phyloP scores from a whole-genome alignment of 352 stramenopile species.

The Globisporangium parvum region DNA sequence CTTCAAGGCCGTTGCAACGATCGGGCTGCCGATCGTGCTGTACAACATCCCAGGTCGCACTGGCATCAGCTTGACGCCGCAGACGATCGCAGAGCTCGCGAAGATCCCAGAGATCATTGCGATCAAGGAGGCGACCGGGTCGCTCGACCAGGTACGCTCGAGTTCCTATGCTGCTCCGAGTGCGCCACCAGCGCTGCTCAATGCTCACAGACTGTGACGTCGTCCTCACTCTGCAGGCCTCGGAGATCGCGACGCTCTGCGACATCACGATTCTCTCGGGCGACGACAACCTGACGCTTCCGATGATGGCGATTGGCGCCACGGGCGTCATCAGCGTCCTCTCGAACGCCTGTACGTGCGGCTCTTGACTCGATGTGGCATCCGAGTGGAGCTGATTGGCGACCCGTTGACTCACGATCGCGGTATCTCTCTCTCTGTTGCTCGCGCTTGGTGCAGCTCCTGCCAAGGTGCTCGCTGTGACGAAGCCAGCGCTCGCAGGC shows the following conservation, averaged over 20 bases:
- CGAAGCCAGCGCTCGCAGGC: constrained; percentile 64
- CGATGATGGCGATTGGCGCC: constrained; percentile 85
- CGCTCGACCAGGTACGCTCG: constrained; percentile 61
- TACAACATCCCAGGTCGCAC: constrained; percentile 98
- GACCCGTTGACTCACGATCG: background rate
- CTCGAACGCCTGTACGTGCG: constrained; percentile 78
- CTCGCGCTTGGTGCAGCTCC: constrained; percentile 36
- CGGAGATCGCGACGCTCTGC: constrained; percentile 84
- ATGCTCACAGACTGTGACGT: background rate
- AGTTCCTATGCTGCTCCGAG: background rate
- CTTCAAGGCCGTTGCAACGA: constrained; percentile 86
- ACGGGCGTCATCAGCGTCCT: constrained; percentile 90
- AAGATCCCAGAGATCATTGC: constrained; percentile 95
- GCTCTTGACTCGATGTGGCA: background rate
- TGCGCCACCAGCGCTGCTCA: background rate
- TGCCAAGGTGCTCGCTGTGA: constrained; percentile 81
- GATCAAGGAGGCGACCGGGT: constrained; percentile 97
- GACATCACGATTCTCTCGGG: constrained; percentile 90
- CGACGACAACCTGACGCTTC: constrained; percentile 88
- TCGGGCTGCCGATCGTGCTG: constrained; percentile 91
- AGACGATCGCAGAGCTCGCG: constrained; percentile 90
- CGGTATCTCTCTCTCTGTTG: background rate
- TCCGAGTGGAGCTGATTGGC: background rate
- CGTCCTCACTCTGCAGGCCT: constrained; percentile 46
- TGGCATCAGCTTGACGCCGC: constrained; percentile 92